These are phyloP conservation scores for Blastocystis sp. DNA, from an alignment of 352 stramenopile genomes.

Conservation along the genomic window DNA sequence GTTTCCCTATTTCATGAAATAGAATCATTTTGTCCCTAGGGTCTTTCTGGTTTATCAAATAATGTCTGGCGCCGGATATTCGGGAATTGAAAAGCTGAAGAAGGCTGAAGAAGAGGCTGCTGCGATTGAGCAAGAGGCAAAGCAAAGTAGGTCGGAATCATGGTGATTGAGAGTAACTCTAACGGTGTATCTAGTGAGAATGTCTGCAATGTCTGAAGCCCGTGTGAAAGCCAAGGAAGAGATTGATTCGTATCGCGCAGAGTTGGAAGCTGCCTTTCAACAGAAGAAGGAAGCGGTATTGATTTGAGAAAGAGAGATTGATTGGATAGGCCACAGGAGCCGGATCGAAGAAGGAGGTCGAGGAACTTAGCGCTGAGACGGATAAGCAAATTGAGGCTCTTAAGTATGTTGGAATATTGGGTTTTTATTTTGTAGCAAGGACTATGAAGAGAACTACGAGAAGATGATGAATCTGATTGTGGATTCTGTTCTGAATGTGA, in stretches of 20 bases:
- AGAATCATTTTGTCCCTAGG: conserved; percentile 61
- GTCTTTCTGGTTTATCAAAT: background rate
- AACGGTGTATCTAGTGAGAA: conserved; percentile 41
- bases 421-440: background rate
- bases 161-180: background rate
- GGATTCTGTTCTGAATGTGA: conserved; percentile 50
- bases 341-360: conserved; percentile 49
- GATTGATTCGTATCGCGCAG: conserved; percentile 52
- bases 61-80: conserved; percentile 47
- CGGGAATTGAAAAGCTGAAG: conserved; percentile 45
- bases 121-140: conserved; percentile 47
- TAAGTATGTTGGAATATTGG: background rate
- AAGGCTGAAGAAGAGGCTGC: conserved; percentile 49
- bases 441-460: conserved; percentile 51
- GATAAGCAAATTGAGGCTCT: conserved; percentile 33
- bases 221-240: conserved; percentile 57
- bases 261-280: conserved; percentile 50
- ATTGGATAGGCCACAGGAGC: conserved; percentile 17
- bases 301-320: background rate
- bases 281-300: conserved; percentile 31
- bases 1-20: conserved; percentile 36
- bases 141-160: conserved; percentile 18
- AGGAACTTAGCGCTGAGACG: conserved; percentile 33
- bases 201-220: conserved; percentile 56
- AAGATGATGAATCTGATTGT: conserved; percentile 59